Evolutionary conservation across 306 rosid genomes (phyloP), one percentile per base, ranked within the genome.

Genomic region (Malus sieversii): DNA sequence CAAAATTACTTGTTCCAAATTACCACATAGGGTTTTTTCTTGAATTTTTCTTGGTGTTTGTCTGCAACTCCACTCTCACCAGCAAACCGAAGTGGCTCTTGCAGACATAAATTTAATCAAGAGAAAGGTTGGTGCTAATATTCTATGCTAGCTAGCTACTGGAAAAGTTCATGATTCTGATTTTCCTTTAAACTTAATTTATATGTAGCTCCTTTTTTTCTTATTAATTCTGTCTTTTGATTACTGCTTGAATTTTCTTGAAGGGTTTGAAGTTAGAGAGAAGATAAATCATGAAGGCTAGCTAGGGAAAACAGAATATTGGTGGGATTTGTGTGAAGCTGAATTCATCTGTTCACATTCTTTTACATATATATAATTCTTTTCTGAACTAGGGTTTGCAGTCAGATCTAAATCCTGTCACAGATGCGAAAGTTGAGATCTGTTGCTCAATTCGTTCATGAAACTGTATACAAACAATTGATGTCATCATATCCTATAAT

Each of bases 341-440:
- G 23, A 29, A 48, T 48, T 48, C 55, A 48, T 48, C 55, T 48
- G 55, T 48, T 4, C 55, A 48, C 16, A 48, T 15, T 46, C 55
- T 48, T 15, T 48, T 48, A 38, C 42, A 14, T 15, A 48, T 16
- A 13, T 2, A 14, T 20, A 4, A 61, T 16, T n/a, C 20, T 19
- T 74, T 62, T 63, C 25, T 71, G 53, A 72, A 64, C 73, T 68
- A 86, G 85, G 78, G 82, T 71, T 61, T 75, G 58, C 33, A 45
- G 35, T 83, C 65, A 86, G 90, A 86, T 88, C 90, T 88, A 77
- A 48, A 66, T 71, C 18, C 60, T 70, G 66, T 73, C 71, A 48
- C 23, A 66, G 80, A 59, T 78, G 62, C 52, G 71, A 74, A 76
- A 40, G 80, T 46, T 66, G 53, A 75, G 51, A 82, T 73, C 77